Evolutionary conservation across 257 asterid genomes (phyloP), one percentile per base, ranked within the genome.

Genomic region (Solanum pinnatisectum): DNA sequence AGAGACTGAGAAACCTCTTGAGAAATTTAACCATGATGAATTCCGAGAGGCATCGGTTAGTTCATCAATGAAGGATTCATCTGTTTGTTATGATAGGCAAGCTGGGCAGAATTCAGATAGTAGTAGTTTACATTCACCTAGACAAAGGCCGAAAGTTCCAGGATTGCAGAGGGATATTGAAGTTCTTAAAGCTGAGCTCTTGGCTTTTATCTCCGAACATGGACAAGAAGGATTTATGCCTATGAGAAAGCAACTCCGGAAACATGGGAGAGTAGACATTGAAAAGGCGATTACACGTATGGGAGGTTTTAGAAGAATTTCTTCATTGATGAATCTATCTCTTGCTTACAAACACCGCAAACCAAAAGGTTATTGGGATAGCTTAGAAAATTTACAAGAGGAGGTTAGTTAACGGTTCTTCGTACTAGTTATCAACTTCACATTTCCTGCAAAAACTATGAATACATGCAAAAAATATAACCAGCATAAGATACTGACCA

Each of bases 181-280:
- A 91, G 92, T 97, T 90, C 98, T 97, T 33, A 95, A 93, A 90
- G 87, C 94, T 5, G 98, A 97, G 94, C 98, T 97, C 87, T 87
- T 93, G 90, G 92, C 86, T 77, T 97, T 97, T 92, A 95, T 97
- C 68, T 93, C 93, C 18, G 95, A 95, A 87, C 94, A 95, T 81
- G 99, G 99, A 25, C 98, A 95, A 86, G 96, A 95, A 92, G 99
- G 99, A 76, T 97, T 95, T 89, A 97, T 97, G 99, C 99, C 99
- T 23, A 94, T 95, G 99, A 92, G 99, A 90, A 97, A 97, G 92
- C 98, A 95, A 86, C 96, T 97, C 44, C 86, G 98, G 71, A 85
- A 92, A 91, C 96, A 93, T 72, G 97, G 97, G 14, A 90, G 98
- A 56, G 96, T 97, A 68, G 99, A 97, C 67, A 95, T 95, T 78